Conservation (phyloP, 2,329 filamentous ascomycete genomes). For the Exserohilum rostratum region DNA sequence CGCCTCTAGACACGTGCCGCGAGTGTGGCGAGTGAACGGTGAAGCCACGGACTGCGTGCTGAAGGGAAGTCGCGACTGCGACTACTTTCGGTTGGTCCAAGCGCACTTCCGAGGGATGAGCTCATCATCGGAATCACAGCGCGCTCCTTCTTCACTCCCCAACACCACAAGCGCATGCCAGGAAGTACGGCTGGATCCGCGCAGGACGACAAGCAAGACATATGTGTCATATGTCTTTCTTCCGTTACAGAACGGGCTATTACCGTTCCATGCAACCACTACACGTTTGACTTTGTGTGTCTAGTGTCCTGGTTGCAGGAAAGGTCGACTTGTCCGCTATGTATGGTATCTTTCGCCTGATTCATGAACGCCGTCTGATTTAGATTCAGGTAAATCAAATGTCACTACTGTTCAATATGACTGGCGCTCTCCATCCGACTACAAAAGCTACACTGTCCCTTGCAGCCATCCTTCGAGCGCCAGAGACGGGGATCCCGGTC, state of each 20-base stretch:
- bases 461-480: conserved; percentile 25
- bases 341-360: conserved; percentile 58
- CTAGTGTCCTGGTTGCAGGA: conserved; percentile 81
- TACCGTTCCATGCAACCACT: conserved; percentile 77
- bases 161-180: conserved; percentile 34
- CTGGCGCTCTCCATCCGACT: conserved; percentile 59
- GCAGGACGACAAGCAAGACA: conserved; percentile 31
- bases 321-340: conserved; percentile 77
- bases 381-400: conserved; percentile 55
- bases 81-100: conserved; percentile 23
- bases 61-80: conserved; percentile 21
- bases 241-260: conserved; percentile 72
- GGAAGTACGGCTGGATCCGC: conserved; percentile 19
- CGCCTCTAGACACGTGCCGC: conserved; percentile 9
- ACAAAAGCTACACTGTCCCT: conserved; percentile 64
- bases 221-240: conserved; percentile 88
- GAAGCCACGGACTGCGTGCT: conserved; percentile 2
- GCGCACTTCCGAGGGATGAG: conserved; percentile 24
- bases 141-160: not conserved
- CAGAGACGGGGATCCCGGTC: not conserved
- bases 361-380: conserved; percentile 2
- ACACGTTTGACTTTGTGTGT: conserved; percentile 84
- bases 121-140: conserved; percentile 15
- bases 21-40: conserved; percentile 6
- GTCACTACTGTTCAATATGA: conserved; percentile 70